phyloP scores from a whole-genome alignment of 2,329 filamentous ascomycete species.

The Fusarium nematophilum region DNA sequence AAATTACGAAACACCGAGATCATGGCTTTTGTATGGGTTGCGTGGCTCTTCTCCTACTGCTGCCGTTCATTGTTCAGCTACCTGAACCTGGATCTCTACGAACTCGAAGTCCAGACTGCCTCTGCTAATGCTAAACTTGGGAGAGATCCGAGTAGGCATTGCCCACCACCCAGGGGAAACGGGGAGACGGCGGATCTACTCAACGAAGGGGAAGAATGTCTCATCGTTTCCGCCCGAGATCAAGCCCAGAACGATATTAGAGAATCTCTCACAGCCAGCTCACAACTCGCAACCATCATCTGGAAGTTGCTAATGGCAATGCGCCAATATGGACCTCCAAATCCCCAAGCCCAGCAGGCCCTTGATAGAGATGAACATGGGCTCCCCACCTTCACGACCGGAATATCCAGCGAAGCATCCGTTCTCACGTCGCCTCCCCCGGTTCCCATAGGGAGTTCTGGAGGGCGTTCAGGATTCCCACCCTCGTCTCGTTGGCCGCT shows the following conservation, averaged over 20 bases:
- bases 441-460: not conserved
- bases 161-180: constrained; percentile 5
- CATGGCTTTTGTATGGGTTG: not conserved
- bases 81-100: not conserved
- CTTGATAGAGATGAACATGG: not conserved
- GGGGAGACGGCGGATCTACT: not conserved
- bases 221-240: not conserved
- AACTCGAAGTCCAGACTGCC: not conserved
- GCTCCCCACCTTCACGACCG: not conserved
- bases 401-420: not conserved
- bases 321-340: not conserved
- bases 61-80: not conserved
- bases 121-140: not conserved
- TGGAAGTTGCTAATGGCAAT: not conserved
- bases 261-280: not conserved
- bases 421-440: not conserved
- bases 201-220: not conserved
- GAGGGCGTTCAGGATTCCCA: not conserved
- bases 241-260: constrained; percentile 3
- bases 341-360: not conserved
- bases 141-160: not conserved
- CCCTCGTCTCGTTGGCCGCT: not conserved
- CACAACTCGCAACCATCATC: not conserved
- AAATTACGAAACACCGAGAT: not conserved
- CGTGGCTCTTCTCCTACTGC: not conserved